These are phyloP conservation scores for Phytophthora macrochlamydospora DNA, from an alignment of 352 stramenopile genomes.

Conservation along the genomic window DNA sequence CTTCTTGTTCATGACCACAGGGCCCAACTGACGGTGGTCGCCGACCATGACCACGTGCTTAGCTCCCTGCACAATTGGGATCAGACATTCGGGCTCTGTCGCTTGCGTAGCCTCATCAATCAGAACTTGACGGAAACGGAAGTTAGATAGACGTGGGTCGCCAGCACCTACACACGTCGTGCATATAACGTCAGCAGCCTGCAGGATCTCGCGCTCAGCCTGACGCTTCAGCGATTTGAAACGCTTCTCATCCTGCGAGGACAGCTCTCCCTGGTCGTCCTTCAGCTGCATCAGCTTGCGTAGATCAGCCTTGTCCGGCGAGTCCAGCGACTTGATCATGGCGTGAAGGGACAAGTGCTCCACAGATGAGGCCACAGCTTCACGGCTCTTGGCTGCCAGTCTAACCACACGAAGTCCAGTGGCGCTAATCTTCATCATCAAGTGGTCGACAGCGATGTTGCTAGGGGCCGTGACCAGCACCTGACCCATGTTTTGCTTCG, in stretches of 20 bases:
- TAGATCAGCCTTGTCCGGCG: constrained; percentile 90
- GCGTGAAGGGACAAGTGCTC: constrained; percentile 98
- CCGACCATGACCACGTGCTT: constrained; percentile 99
- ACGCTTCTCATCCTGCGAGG: constrained; percentile 96
- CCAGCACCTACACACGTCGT: constrained; percentile 98
- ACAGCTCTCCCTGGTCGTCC: constrained; percentile 94
- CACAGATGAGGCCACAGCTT: constrained; percentile 94
- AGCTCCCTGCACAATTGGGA: constrained; percentile 98
- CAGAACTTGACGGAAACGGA: constrained; percentile 98
- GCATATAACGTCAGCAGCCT: constrained; percentile 99
- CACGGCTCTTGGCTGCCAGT: constrained; percentile 97
- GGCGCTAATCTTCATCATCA: constrained; percentile 97
- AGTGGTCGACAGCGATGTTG: constrained; percentile 98
- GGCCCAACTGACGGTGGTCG: constrained; percentile 98
- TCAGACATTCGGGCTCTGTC: constrained; percentile 98
- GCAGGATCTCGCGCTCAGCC: constrained; percentile 96
- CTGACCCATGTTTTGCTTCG: constrained; percentile 98
- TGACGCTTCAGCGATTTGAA: constrained; percentile 94
- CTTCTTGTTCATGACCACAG: constrained; percentile 99
- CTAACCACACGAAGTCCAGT: constrained; percentile 98
- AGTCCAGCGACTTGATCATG: constrained; percentile 94
- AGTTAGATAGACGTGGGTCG: constrained; percentile 97
- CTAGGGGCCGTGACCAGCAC: constrained; percentile 98
- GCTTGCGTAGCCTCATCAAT: constrained; percentile 99
- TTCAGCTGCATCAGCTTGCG: constrained; percentile 95